A percentile compares a stretch with the other conserved stretches of the same genome.
These are phyloP conservation scores for Acanthamoeba triangularis DNA, from an alignment of 208 protist genomes.

Conservation along the genomic window DNA sequence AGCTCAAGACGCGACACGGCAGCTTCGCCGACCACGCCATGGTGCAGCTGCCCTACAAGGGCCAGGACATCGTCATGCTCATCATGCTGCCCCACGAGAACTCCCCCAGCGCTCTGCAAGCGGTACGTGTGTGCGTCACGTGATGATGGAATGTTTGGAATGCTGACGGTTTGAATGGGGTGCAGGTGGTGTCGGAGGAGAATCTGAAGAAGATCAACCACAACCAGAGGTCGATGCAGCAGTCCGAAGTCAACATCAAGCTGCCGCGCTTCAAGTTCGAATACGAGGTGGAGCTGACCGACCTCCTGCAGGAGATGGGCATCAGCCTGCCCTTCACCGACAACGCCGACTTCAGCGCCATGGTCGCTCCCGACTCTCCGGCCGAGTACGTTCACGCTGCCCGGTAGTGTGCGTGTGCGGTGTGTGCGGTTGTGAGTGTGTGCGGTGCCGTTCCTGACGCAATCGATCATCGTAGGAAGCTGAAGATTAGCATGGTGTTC, in stretches of 20 bases:
- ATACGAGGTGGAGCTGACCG: neutral
- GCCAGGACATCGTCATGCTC: neutral
- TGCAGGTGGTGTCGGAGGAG: neutral
- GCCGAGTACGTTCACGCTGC: no score
- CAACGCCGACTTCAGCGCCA: slow-evolving; percentile 7
- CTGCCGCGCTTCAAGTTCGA: slow-evolving; percentile 26
- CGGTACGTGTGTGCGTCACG: neutral
- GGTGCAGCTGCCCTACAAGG: slow-evolving; percentile 20
- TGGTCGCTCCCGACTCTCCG: neutral
- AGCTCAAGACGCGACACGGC: neutral
- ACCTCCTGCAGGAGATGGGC: neutral
- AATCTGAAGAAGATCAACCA: neutral
- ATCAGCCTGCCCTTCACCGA: neutral
- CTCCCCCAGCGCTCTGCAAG: neutral
- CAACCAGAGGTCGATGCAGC: neutral
- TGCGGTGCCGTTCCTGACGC: no score
- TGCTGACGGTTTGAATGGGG: no score
- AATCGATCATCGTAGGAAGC: neutral
- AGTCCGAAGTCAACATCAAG: neutral
- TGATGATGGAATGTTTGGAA: no score
- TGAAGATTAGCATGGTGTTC: neutral
- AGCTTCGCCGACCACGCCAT: neutral
- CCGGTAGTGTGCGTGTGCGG: no score
- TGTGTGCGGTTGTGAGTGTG: no score
- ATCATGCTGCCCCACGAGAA: neutral